phyloP scores from a whole-genome alignment of 305 asterid genomes.

The Rubia balearica region DNA sequence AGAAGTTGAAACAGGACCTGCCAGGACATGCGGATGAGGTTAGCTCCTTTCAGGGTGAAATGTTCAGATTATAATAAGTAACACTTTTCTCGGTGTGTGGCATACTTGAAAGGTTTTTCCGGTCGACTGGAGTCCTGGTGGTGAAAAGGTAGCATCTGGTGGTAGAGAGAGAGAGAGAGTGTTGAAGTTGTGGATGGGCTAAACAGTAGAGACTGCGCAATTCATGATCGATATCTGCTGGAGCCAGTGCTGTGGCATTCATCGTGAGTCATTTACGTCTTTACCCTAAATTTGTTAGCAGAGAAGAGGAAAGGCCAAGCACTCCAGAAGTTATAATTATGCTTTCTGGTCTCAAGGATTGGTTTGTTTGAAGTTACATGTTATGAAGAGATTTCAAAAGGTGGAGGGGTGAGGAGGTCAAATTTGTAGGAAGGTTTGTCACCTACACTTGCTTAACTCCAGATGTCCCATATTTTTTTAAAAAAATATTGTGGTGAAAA shows the following conservation, averaged over 20 bases:
- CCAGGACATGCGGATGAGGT: slow-evolving; percentile 99
- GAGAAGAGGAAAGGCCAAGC: not conserved
- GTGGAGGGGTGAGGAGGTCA: too few species aligned
- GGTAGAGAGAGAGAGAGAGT: slow-evolving; percentile 79
- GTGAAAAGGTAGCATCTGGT: slow-evolving; percentile 97
- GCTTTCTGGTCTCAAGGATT: not conserved
- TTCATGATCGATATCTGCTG: not conserved
- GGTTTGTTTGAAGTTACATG: not conserved
- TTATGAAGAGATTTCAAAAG: too few species aligned
- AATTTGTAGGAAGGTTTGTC: too few species aligned
- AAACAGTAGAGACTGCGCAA: slow-evolving; percentile 13
- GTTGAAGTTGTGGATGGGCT: slow-evolving; percentile 93
- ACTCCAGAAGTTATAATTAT: not conserved
- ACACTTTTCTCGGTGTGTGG: not conserved
- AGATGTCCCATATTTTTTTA: too few species aligned
- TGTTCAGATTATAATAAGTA: not conserved
- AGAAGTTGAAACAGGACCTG: slow-evolving; percentile 89
- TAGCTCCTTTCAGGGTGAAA: slow-evolving; percentile 13
- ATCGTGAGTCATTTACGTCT: not conserved
- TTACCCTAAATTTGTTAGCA: too few species aligned
- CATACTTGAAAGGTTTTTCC: slow-evolving; percentile 58
- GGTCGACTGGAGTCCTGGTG: slow-evolving; percentile 99
- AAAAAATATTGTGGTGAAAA: too few species aligned
- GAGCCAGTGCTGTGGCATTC: not conserved
- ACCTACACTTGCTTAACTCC: too few species aligned